phyloP scores from a whole-genome alignment of 1,139 yeast genomes.

The Pichia sp. region DNA sequence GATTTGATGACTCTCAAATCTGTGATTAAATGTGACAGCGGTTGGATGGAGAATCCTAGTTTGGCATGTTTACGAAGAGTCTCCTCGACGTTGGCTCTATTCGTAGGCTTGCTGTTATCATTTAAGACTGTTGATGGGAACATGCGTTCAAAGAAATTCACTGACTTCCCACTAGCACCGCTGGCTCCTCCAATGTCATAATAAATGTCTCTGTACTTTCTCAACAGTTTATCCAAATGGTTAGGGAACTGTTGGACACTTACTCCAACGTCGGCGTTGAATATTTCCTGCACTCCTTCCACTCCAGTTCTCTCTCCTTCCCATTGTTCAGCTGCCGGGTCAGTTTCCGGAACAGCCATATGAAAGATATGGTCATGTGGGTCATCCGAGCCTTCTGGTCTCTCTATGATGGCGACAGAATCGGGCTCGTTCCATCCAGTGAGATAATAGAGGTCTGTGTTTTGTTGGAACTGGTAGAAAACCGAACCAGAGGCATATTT shows the following conservation, averaged over 20 bases:
- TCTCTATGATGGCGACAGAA: constrained; percentile 71
- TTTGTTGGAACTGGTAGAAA: constrained; percentile 87
- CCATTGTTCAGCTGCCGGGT: constrained; percentile 79
- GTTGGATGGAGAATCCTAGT: constrained; percentile 30
- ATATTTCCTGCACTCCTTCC: constrained; percentile 72
- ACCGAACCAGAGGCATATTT: constrained; percentile 88
- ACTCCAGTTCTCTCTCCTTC: constrained; percentile 90
- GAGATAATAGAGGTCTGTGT: constrained; percentile 78
- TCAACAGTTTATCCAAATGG: constrained; percentile 45
- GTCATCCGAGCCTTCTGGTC: constrained; percentile 50
- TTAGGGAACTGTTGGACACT: constrained; percentile 42
- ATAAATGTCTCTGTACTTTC: constrained; percentile 46
- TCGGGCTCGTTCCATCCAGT: constrained; percentile 95
- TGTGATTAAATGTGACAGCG: constrained; percentile 49
- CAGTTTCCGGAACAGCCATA: constrained; percentile 84
- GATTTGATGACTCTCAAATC: constrained; percentile 68
- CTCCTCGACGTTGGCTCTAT: constrained; percentile 25
- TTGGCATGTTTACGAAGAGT: constrained; percentile 22
- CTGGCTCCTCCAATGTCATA: constrained; percentile 37
- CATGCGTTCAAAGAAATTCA: constrained; percentile 14
- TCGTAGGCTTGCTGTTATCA: neutral
- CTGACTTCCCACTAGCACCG: constrained; percentile 13
- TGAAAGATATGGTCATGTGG: constrained; percentile 45
- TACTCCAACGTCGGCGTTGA: constrained; percentile 79
- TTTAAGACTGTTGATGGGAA: constrained; percentile 11